Conservation (phyloP, 1,284 basidiomycete species). For the Sporisorium graminicola region DNA sequence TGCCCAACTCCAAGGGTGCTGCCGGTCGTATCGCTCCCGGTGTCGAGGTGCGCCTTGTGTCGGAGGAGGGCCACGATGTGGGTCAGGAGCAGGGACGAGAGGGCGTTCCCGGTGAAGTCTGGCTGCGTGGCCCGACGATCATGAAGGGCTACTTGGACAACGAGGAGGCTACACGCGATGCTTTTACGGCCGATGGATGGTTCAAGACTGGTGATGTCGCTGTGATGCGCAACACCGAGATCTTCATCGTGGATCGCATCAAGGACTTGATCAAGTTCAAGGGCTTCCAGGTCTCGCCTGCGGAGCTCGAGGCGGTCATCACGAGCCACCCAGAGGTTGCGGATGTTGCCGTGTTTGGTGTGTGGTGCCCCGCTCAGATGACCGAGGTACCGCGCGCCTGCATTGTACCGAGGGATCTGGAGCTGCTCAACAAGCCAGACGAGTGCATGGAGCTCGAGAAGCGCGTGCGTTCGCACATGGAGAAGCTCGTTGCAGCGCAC, state of each 20-base stretch:
- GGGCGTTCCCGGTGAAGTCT: slow-evolving; percentile 63
- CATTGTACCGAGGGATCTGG: slow-evolving; percentile 57
- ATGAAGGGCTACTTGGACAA: slow-evolving; percentile 62
- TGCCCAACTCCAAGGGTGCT: slow-evolving; percentile 62
- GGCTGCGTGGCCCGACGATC: slow-evolving; percentile 43
- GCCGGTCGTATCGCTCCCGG: slow-evolving; percentile 82
- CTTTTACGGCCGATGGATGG: slow-evolving; percentile 57
- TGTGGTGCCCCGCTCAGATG: slow-evolving; percentile 42
- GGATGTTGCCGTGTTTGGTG: slow-evolving; percentile 49
- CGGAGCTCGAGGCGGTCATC: slow-evolving; percentile 55
- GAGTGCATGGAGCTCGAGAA: slow-evolving; percentile 59
- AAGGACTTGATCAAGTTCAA: slow-evolving; percentile 61
- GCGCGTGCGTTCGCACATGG: slow-evolving; percentile 36
- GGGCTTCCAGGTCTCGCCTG: slow-evolving; percentile 62
- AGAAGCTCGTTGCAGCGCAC: slow-evolving; percentile 65
- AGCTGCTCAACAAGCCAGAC: slow-evolving; percentile 58
- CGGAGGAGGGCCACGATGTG: slow-evolving; percentile 70
- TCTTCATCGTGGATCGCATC: slow-evolving; percentile 61
- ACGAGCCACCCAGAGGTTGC: slow-evolving; percentile 47
- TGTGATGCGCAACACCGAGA: slow-evolving; percentile 52
- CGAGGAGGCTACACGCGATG: slow-evolving; percentile 34
- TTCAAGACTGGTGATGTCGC: slow-evolving; percentile 62
- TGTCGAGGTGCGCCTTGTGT: slow-evolving; percentile 82
- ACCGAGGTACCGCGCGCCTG: slow-evolving; percentile 67
- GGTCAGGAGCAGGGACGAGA: slow-evolving; percentile 73